Base-by-base conservation (phyloP, 2,329 filamentous ascomycete genomes). In the Ilyonectria sp. region DNA sequence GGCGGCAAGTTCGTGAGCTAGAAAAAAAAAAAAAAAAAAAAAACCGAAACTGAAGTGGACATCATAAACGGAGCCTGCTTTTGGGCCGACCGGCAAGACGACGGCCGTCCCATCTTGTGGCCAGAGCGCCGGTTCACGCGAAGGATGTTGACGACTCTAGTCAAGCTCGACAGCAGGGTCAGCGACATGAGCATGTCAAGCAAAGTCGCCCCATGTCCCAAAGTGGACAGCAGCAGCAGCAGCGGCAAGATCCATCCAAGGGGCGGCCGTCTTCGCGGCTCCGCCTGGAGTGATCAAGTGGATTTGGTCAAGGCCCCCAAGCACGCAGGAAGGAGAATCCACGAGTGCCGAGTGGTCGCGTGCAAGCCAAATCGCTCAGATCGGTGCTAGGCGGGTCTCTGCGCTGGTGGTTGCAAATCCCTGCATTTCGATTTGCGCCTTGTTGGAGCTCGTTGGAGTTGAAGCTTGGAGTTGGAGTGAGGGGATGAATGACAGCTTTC, bases 301-400 rank as follows among this genome's bases (percentile, higher is more conserved):
- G 37, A 43, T 57, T 60, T 40, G 57, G 40, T 29, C 26, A 33
- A 60, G 31, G 23, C 55, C 62, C 65, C 29, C 53, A 35, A 50
- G 44, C 52, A 56, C 56, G 43, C 52, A 55, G 65, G 65, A 40
- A 60, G 37, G 55, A 55, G 35, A 69, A 44, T 59, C 40, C 46
- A 68, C 63, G 64, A 75, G 55, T 75, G 72, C 73, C 73, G 71
- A 73, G 49, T 13, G 74, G 74, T 75, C 74, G 74, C 69, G 74
- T 75, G 74, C 71, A 57, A 72, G 61, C 71, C 65, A 75, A 75
- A 75, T 75, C 73, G 74, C 60, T 61, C 73, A 65, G 62, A 75
- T 75, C 74, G 74, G 65, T 69, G 65, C 65, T 58, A 68, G 74
- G 74, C 65, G 72, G 74, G 71, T 68, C 73, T 37, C 35, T 63